Percentiles rank a stretch among this genome's conserved stretches.
Conservation (phyloP, 306 rosid genomes). For the Cucurbita argyrosperma region DNA sequence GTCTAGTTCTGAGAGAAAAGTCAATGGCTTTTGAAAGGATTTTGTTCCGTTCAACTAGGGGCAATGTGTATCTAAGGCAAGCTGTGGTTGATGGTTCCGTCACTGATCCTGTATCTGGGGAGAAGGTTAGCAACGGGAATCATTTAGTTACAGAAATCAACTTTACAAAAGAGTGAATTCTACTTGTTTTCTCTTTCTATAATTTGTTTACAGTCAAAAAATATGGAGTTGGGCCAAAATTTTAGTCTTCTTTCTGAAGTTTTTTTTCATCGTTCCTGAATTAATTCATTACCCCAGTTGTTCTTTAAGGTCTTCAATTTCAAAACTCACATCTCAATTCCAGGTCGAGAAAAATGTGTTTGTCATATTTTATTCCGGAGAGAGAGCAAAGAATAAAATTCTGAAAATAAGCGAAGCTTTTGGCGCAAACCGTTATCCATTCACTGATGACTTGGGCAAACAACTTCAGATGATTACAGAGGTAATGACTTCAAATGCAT, state of each 20-base stretch:
- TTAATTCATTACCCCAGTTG: not conserved
- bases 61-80: constrained; percentile 68
- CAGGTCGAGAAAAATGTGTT: constrained; percentile 85
- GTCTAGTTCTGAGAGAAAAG: constrained; percentile 71
- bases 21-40: constrained; percentile 59
- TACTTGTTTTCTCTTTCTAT: constrained; percentile 2
- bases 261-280: not conserved
- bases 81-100: constrained; percentile 42
- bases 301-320: constrained; percentile 6
- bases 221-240: not conserved
- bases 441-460: constrained; percentile 50
- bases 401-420: constrained; percentile 73
- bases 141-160: not conserved
- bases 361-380: constrained; percentile 71
- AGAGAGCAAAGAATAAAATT: constrained; percentile 57
- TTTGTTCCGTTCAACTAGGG: constrained; percentile 72
- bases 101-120: constrained; percentile 66
- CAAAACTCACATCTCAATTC: constrained; percentile 9
- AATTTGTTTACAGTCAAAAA: constrained; percentile 1
- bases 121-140: constrained; percentile 40
- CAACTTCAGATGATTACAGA: constrained; percentile 52
- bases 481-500: constrained; percentile 23
- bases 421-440: constrained; percentile 80
- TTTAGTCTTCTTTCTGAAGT: not conserved
- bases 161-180: not conserved